A percentile compares a stretch with the other conserved stretches of the same genome.
Evolutionary conservation across 345 rosid genomes (phyloP).

Genomic region (Barbarea vulgaris): DNA sequence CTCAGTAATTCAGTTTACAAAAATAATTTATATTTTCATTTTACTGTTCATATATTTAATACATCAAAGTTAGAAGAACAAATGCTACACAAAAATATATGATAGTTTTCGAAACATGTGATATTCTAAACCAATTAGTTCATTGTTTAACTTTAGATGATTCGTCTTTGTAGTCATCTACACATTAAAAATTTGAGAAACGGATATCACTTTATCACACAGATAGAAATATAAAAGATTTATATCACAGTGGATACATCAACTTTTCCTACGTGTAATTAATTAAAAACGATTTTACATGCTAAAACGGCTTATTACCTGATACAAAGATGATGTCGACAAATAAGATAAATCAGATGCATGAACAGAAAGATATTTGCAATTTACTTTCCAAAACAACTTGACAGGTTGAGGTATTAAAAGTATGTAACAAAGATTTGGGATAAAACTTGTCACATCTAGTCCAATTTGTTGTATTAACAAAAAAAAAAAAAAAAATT

Average conservation of each 20-base stretch:
- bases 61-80: background rate
- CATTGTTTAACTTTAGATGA: background rate
- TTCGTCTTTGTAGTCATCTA: background rate
- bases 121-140: background rate
- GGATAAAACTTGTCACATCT: constrained; percentile 33
- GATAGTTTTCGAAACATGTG: background rate
- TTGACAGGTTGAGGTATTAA: constrained; percentile 22
- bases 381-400: constrained; percentile 28
- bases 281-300: background rate
- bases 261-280: constrained; percentile 1
- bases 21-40: background rate
- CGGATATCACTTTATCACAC: background rate
- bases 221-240: background rate
- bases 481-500: background rate
- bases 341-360: constrained; percentile 18
- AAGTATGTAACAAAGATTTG: constrained; percentile 29
- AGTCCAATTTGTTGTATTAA: constrained; percentile 8
- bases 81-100: background rate
- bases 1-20: background rate
- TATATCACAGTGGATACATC: constrained; percentile 5
- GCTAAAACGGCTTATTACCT: constrained; percentile 8
- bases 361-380: constrained; percentile 25
- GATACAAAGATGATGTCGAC: constrained; percentile 30
- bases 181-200: background rate
- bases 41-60: background rate